Evolutionary conservation across 1,284 basidiomycete genomes (phyloP), one percentile per base, ranked within the genome.

Genomic region (Erythrobasidium hasegawianum): DNA sequence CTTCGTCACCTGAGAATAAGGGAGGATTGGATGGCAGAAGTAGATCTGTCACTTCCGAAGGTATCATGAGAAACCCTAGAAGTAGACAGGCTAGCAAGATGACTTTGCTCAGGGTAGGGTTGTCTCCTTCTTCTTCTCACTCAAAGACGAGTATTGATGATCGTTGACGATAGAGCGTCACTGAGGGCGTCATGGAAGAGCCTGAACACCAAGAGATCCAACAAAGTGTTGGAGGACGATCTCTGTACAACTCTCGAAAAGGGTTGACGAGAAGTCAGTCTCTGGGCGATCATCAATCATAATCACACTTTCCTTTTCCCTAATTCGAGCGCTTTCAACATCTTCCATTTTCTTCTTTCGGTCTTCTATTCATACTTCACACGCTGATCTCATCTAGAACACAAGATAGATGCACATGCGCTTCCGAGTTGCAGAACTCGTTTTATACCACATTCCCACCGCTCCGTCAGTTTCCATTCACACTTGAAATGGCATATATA

Each of bases 131-230:
- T 11, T 33, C 5, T 33, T n/a, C n/a, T n/a, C n/a, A n/a, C n/a
- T n/a, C n/a, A n/a, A n/a, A n/a, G n/a, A n/a, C n/a, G n/a, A n/a
- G n/a, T n/a, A n/a, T n/a, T n/a, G n/a, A n/a, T n/a, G n/a, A n/a
- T n/a, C n/a, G n/a, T n/a, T n/a, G n/a, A n/a, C n/a, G 33, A 24
- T 24, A 47, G 43, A 47, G 43, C 43, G 43, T 47, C 43, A 47
- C 43, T 47, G 43, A 47, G 43, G n/a, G 22, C 43, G 14, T 18
- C 22, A 24, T 47, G 22, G 43, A 47, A 24, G 43, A 47, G n/a
- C 16, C 43, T 18, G 22, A n/a, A 24, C 43, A 47, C 16, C n/a
- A 47, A n/a, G 43, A 47, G 7, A 24, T n/a, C 43, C 43, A 18
- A 24, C n/a, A 47, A 24, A n/a, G 16, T 47, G 4, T 24, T 47